Evolutionary conservation across 2,329 filamentous ascomycete genomes (phyloP), one percentile per base, ranked within the genome.

Genomic region (Colletotrichum viniferum): DNA sequence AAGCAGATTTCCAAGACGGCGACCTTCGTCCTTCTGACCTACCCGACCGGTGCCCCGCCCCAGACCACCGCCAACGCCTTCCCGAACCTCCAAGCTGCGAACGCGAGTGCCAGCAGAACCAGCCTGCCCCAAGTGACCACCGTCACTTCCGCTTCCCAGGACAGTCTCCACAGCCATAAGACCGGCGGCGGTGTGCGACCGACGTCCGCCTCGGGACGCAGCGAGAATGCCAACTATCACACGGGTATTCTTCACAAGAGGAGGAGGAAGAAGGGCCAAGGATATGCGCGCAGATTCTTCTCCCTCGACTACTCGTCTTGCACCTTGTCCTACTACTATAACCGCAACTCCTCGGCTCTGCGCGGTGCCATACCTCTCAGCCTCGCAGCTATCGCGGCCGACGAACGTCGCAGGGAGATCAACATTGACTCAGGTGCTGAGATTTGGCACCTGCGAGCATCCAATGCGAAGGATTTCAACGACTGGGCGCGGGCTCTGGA

Each of bases 341-440:
- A 96, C 83, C 94, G 95, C 61, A 96, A 97, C 81, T 98, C 96
- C 7, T 97, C 96, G 7, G 96, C 96, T 2, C 88, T 99, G 58
- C 92, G 97, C 75, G 97, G 97, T 21, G 96, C 97, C 9, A 97
- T 99, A 67, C 97, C 97, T 1, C 89, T 99, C 10, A 97, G 95
- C 30, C 87, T 99, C 67, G 97, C 97, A 18, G 97, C 95, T 6
- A 94, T 99, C 74, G 95, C 96, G 5, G 95, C 95, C 9, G 96
- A 98, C 81, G 95, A 97, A 83, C 92, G 94, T 80, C 92, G 94
- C 48, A 91, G 96, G 77, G 96, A 98, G 83, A 98, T 99, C 69
- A 98, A 94, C 56, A 97, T 99, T 73, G 97, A 99, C 83, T 98
- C 97, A 0, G 97, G 97, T 2, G 96, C 97, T 4, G 97, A 99